A percentile compares a stretch with the other conserved stretches of the same genome.
phyloP scores from a whole-genome alignment of 106 monocot species.

The Phalaenopsis equestris region DNA sequence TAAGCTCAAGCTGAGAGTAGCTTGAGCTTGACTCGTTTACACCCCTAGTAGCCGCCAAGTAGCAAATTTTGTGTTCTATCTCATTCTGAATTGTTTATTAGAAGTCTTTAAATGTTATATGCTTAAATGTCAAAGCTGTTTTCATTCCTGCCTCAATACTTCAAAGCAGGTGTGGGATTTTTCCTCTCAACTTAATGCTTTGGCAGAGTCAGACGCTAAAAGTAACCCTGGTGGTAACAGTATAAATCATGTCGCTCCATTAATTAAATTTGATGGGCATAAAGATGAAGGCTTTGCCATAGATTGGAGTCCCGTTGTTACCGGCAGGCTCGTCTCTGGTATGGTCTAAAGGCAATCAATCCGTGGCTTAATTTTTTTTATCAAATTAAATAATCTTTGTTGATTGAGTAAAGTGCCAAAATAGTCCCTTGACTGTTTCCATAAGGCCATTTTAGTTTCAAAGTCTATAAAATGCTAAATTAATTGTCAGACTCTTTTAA shows the following conservation, averaged over 20 bases:
- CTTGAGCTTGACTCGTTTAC: too few species aligned
- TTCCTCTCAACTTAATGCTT: conserved; percentile 44
- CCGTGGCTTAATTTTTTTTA: not conserved
- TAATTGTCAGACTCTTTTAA: too few species aligned
- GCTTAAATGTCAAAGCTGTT: too few species aligned
- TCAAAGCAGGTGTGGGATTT: conserved; percentile 81
- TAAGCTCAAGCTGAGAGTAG: too few species aligned
- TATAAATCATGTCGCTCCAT: conserved; percentile 41
- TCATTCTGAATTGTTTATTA: not conserved
- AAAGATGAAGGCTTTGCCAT: conserved; percentile 88
- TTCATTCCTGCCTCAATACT: not conserved
- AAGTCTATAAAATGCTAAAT: too few species aligned
- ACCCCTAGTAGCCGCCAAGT: too few species aligned
- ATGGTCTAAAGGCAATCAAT: not conserved
- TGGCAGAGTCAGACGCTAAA: conserved; percentile 70
- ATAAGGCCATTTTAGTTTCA: too few species aligned
- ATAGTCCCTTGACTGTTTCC: too few species aligned
- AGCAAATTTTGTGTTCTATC: not conserved
- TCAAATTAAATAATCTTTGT: not conserved
- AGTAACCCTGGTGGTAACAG: conserved; percentile 35
- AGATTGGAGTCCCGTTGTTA: conserved; percentile 91
- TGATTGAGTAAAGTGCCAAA: too few species aligned
- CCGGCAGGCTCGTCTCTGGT: conserved; percentile 95
- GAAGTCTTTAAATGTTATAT: not conserved
- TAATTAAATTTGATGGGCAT: conserved; percentile 69